These are phyloP conservation scores for Rhexocercosporidium sp. DNA, from an alignment of 2,329 filamentous ascomycete genomes.

Conservation along the genomic window DNA sequence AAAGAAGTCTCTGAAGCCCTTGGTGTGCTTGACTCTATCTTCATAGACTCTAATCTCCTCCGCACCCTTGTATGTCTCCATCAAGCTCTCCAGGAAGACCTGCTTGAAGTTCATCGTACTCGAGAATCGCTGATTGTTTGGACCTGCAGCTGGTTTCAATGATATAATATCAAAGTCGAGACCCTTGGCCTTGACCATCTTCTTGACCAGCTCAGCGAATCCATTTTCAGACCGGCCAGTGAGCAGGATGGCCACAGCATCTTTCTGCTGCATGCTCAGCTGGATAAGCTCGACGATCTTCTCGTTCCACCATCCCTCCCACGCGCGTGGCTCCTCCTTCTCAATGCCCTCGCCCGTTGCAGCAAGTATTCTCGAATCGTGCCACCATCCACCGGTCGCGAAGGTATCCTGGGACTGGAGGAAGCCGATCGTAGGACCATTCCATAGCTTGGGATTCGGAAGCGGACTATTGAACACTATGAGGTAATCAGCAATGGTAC, in stretches of 20 bases:
- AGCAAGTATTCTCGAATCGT: constrained; percentile 83
- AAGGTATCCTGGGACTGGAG: constrained; percentile 79
- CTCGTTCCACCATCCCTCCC: constrained; percentile 98
- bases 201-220: constrained; percentile 80
- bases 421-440: constrained; percentile 74
- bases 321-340: constrained; percentile 80
- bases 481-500: constrained; percentile 9
- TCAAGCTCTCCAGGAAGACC: constrained; percentile 75
- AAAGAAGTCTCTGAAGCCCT: constrained; percentile 86
- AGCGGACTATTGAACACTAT: constrained; percentile 85
- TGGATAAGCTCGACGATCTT: constrained; percentile 80
- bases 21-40: constrained; percentile 70
- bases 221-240: constrained; percentile 82
- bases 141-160: constrained; percentile 84
- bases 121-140: constrained; percentile 76
- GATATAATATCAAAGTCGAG: constrained; percentile 88
- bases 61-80: constrained; percentile 84
- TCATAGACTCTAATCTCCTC: constrained; percentile 82
- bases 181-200: constrained; percentile 77
- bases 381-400: constrained; percentile 93
- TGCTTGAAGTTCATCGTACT: constrained; percentile 95
- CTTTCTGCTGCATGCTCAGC: constrained; percentile 82
- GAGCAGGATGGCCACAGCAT: constrained; percentile 82
- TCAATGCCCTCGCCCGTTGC: constrained; percentile 84
- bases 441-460: constrained; percentile 90